Base-by-base conservation (phyloP, 441 rosid genomes). In the Pelargonium fulgidum region DNA sequence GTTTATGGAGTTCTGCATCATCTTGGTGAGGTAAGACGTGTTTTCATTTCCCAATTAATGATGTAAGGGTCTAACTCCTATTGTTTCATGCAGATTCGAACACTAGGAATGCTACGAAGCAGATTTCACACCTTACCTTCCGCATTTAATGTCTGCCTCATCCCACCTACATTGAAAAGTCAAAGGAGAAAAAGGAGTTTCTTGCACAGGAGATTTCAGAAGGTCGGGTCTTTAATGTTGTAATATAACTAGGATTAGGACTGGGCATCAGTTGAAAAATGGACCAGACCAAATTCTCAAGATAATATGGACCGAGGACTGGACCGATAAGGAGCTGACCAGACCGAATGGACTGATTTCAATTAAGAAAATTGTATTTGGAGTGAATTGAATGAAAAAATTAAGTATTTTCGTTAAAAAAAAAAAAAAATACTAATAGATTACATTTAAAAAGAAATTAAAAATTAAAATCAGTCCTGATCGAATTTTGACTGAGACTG, bases 21-120 rank as follows among this genome's bases (percentile, higher is more conserved):
- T 83, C 99, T 94, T 81, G 99, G 98, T 44, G 98, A 94, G 94
- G 99, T 94, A 86, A 79, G 80, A 67, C 64, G 45, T 17, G 33
- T 64, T 67, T 76, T 77, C 64, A 52, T 65, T 14, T 24, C 47
- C 36, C 16, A 65, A 73, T 24, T 42, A 62, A 63, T 59, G 26
- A 62, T 19, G 47, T 73, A 72, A 72, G 64, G 65, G 39, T 62
- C 81, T 86, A 68, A 83, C 69, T 65, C 59, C 68, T 64, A 73
- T 12, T 62, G 45, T 73, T 41, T 66, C 70, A 61, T 84, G 70
- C 81, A 95, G 99, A 92, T 95, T 77, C 90, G 96, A 66, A 95
- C 99, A 59, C 79, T 95, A 77, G 99, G 99, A 82, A 95, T 92
- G 99, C 84, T 95, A 74, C 84, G 97, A 87, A 93, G 96, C 70